A percentile compares a stretch with the other conserved stretches of the same genome.
Conservation (phyloP, 495 filamentous ascomycete genomes). For the Thermochaetoides thermophila region DNA sequence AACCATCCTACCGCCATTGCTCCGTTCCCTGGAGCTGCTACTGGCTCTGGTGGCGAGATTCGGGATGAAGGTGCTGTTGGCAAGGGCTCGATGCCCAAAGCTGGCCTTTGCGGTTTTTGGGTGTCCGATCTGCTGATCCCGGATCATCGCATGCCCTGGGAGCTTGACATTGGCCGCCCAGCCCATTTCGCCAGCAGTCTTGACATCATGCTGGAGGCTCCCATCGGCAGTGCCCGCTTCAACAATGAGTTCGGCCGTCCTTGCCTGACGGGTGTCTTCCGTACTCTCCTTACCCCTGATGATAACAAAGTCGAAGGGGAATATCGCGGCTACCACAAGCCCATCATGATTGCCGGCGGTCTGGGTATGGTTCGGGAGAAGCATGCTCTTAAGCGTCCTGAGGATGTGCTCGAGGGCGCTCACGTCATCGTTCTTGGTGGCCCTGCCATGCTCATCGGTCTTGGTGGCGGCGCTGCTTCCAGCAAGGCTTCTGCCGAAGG, state of each 20-base stretch:
- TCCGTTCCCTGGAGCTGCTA: conserved; percentile 71
- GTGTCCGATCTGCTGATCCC: conserved; percentile 89
- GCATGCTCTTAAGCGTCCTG: conserved; percentile 70
- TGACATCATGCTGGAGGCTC: conserved; percentile 94
- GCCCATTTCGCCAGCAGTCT: conserved; percentile 81
- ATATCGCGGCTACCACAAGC: conserved; percentile 87
- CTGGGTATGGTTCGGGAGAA: conserved; percentile 90
- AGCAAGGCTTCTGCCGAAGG: conserved; percentile 80
- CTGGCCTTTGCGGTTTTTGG: conserved; percentile 82
- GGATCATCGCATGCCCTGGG: conserved; percentile 69
- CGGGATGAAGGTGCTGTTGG: conserved; percentile 91
- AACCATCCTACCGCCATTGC: conserved; percentile 96
- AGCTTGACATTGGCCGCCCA: conserved; percentile 77
- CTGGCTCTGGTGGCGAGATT: conserved; percentile 89
- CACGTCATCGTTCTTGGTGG: conserved; percentile 87
- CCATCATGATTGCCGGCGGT: conserved; percentile 97
- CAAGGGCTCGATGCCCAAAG: conserved; percentile 81
- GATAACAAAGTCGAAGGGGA: conserved; percentile 37
- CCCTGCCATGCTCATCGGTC: conserved; percentile 91
- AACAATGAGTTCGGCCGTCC: conserved; percentile 99
- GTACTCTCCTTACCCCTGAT: conserved; percentile 61
- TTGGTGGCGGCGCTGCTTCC: conserved; percentile 89
- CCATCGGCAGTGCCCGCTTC: conserved; percentile 83
- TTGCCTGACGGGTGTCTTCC: conserved; percentile 75
- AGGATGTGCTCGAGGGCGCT: conserved; percentile 64